Evolutionary conservation across 2,329 filamentous ascomycete species (phyloP).

Genomic region (Botrytis deweyae): DNA sequence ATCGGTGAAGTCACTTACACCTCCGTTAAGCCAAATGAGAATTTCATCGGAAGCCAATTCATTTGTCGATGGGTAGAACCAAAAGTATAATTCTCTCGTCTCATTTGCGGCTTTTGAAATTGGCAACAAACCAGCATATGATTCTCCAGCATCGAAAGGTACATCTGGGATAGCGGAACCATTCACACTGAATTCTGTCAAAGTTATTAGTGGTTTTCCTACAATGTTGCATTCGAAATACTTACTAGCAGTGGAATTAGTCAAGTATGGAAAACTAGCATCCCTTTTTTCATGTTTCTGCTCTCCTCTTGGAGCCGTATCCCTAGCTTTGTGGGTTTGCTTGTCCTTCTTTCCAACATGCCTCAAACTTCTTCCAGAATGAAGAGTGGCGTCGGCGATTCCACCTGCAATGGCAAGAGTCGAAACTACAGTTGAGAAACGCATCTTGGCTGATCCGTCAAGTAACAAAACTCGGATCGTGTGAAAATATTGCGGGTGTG

Average conservation of each 20-base stretch:
- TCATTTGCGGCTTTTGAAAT: constrained; percentile 52
- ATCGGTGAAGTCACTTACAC: constrained; percentile 38
- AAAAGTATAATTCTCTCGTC: constrained; percentile 59
- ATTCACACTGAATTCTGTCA: constrained; percentile 20
- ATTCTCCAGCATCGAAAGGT: constrained; percentile 65
- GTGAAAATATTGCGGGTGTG: not conserved
- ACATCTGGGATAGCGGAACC: constrained; percentile 55
- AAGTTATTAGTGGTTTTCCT: not conserved
- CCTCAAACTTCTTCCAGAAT: constrained; percentile 20
- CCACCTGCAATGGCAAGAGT: constrained; percentile 19
- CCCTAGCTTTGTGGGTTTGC: not conserved
- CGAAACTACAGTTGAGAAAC: constrained; percentile 21
- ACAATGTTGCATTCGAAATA: not conserved
- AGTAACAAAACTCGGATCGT: constrained; percentile 12
- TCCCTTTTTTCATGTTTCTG: constrained; percentile 5
- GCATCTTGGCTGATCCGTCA: constrained; percentile 20
- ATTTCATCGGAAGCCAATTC: constrained; percentile 55
- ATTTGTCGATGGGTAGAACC: constrained; percentile 63
- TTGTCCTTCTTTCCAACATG: constrained; percentile 22
- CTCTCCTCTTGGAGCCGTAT: not conserved
- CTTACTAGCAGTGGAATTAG: constrained; percentile 22
- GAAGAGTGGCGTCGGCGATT: constrained; percentile 17
- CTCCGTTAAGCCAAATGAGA: constrained; percentile 53
- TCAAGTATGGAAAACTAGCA: constrained; percentile 14
- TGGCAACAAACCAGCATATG: constrained; percentile 62